Evolutionary conservation across 345 rosid species (phyloP).

Genomic region (Kernera saxatilis): DNA sequence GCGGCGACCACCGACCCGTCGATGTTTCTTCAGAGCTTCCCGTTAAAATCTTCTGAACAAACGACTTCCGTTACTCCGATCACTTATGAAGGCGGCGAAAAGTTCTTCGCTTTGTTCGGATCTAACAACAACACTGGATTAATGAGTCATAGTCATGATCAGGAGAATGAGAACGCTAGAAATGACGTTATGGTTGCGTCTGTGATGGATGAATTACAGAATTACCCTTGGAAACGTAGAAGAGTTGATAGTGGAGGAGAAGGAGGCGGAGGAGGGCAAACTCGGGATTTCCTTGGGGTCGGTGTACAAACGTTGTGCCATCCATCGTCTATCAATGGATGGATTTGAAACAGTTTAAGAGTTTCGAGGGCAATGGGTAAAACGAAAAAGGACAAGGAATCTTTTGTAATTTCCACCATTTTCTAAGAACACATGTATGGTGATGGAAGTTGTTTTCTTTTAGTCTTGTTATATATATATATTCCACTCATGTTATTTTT

Average conservation of each 20-base stretch:
- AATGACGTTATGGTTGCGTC: conserved; percentile 32
- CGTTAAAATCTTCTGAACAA: conserved; percentile 36
- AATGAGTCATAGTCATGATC: conserved; percentile 11
- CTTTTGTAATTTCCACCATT: conserved; percentile 26
- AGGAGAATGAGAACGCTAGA: conserved; percentile 35
- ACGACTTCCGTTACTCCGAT: no score
- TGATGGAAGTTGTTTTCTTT: conserved; percentile 9
- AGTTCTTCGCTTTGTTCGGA: conserved; percentile 41
- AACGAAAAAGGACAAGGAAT: conserved; percentile 18
- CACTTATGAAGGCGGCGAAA: conserved; percentile 40
- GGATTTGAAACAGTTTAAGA: conserved; percentile 42
- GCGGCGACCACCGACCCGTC: conserved; percentile 23
- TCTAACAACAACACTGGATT: conserved; percentile 19
- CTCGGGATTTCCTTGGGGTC: conserved; percentile 91
- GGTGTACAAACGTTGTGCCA: conserved; percentile 59
- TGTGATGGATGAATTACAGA: conserved; percentile 42
- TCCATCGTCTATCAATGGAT: conserved; percentile 41
- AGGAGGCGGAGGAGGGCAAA: conserved; percentile 52
- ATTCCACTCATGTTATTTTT: not conserved
- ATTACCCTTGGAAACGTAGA: conserved; percentile 50
- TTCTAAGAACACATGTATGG: conserved; percentile 8
- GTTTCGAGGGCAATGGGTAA: not conserved
- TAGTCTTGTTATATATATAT: not conserved
- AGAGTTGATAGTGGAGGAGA: conserved; percentile 36
- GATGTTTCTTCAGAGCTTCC: conserved; percentile 47